Base-by-base conservation (phyloP, 768 basidiomycete species). In the Amanita brunnescens region DNA sequence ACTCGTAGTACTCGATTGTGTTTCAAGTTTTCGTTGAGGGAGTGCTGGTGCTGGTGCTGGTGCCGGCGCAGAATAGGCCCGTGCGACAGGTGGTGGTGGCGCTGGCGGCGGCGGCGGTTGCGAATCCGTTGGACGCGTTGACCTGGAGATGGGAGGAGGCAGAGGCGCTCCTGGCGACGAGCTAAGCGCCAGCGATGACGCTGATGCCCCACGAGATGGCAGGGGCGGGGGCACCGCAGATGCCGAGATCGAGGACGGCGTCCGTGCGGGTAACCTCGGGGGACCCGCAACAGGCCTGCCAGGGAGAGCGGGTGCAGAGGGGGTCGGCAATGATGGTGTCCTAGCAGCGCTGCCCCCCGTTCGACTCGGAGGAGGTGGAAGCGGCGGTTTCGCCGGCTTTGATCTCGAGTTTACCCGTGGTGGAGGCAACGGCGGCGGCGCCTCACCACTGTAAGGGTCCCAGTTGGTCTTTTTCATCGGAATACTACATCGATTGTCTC, bases 381-480 rank as follows among this genome's bases (percentile, higher is more conserved):
- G 58, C 12, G 63, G 51, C 39, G 47, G 57, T 30, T 51, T 52
- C 34, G 44, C 56, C 13, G 71, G 70, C 45, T 69, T 67, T 16
- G 61, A 61, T 44, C 54, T 65, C 16, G 57, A 32, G 52, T 67
- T 70, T 10, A 65, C 58, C 41, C 67, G 60, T 5, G 75, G 70
- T 16, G 75, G 67, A n/a, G 77, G 73, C 7, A 76, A 71, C 0
- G 76, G 71, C 0, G 76, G 74, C 1, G 80, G 72, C 5, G 73
- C 67, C n/a, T 69, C 65, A 21, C 76, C 77, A 58, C 74, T 79
- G 53, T 78, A 74, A 33, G 70, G 81, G 61, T 85, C 77, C 81
- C 82, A 85, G 55, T 76, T 82, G 6, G 79, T 77, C 51, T 79
- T 79, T 52, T 75, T 77, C 59, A 83, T 64, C 2, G 83, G 75